Evolutionary conservation across 192 early-diverging fungal species (phyloP), one percentile per base, ranked within the genome.

Genomic region (Coemansia sp.): DNA sequence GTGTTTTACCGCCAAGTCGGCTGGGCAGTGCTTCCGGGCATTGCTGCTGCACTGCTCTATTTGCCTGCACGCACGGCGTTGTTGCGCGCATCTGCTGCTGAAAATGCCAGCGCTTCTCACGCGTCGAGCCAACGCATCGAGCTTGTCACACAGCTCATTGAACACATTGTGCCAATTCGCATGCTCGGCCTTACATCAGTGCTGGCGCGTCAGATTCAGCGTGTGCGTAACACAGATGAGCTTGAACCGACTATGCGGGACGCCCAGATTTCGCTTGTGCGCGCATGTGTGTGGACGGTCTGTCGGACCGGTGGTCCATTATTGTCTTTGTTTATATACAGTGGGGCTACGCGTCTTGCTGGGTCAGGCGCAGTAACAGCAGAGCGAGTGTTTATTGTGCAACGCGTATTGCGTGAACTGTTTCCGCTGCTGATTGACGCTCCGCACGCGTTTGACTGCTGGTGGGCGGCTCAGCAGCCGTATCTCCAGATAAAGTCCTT

Each of bases 1-100:
- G 64, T 78, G 8, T 78, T 78, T 22, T 73, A 78, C 29, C 14
- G 63, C 1, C 75, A 78, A 14, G 67, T 78, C 10, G 75, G 75
- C 13, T 78, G 75, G 71, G 66, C 71, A 0, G 51, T 73, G 2
- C 19, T 51, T 0, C 65, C 75, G 0, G 75, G 75, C 12, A 57
- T 73, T 1, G 59, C 57, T 6, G 60, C 54, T 2, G 56, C 61
- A 0, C 38, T 73, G 3, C 22, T 69, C 1, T 78, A 78, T 54
- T 54, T 73, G 5, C 75, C 75, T 0, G 4, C 73, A 8, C 75
- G 75, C 63, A 59, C 54, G 2, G 39, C 16, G 0, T n/a, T 78
- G 22, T 27, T 78, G 1, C 19, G n/a, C 1, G 24, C 14, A 8
- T 13, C 62, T 3, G 50, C 62, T 0, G 11, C 1, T 2, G 69